phyloP scores from a whole-genome alignment of 2,329 filamentous ascomycete genomes.

The Annulohypoxylon truncatum region DNA sequence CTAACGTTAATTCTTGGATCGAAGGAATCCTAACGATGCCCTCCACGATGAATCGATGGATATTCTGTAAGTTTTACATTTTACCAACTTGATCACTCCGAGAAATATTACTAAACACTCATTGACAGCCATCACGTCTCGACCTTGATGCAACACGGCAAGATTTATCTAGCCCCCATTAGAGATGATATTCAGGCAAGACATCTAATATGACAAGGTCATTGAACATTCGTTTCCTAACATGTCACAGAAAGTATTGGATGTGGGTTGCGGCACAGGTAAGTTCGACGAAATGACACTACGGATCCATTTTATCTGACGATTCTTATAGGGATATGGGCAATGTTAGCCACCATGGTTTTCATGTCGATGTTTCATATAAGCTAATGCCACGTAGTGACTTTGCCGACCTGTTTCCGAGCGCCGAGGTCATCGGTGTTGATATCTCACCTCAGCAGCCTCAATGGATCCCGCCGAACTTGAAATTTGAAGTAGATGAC shows the following conservation, averaged over 20 bases:
- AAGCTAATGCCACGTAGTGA: slow-evolving; percentile 47
- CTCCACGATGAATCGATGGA: slow-evolving; percentile 49
- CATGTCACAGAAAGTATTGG: slow-evolving; percentile 45
- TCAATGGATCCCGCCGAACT: slow-evolving; percentile 52
- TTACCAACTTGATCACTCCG: background rate
- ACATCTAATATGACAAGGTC: background rate
- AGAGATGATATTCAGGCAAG: slow-evolving; percentile 42
- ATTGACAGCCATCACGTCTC: slow-evolving; percentile 45
- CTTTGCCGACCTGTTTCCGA: slow-evolving; percentile 53
- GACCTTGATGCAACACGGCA: slow-evolving; percentile 45
- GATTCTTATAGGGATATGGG: slow-evolving; percentile 45
- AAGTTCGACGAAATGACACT: slow-evolving; percentile 15
- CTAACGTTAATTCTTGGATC: slow-evolving; percentile 10
- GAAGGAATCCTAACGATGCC: slow-evolving; percentile 50
- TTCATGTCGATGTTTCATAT: background rate
- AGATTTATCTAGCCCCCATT: slow-evolving; percentile 44
- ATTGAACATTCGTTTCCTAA: background rate
- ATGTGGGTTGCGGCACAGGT: slow-evolving; percentile 49
- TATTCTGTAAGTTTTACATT: slow-evolving; percentile 43
- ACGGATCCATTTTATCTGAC: background rate
- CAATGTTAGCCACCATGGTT: slow-evolving; percentile 43
- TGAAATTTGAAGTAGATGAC: slow-evolving; percentile 51
- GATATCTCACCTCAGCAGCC: slow-evolving; percentile 56
- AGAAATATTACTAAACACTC: background rate
- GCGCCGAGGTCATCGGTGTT: slow-evolving; percentile 48